Evolutionary conservation across 306 rosid species (phyloP), one percentile per base, ranked within the genome.

Genomic region (Lathyrus aphaca): DNA sequence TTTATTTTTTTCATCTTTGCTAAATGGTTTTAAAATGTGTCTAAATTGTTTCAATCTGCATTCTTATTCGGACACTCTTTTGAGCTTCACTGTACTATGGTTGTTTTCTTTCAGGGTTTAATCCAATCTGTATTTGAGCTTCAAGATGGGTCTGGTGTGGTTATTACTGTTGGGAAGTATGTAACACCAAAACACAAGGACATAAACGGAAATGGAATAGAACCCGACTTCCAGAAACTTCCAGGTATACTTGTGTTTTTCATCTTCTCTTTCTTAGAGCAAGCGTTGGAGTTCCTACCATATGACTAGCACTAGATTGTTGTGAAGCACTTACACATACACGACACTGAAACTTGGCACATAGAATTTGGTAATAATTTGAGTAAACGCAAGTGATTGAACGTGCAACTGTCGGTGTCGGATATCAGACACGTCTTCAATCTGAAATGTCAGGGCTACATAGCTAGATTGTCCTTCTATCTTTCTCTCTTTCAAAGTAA

Each of bases 121-220:
- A 90, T 94, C 76, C 97, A 94, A 79, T 94, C 99, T 71, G 97
- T 94, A 57, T 94, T 94, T 67, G 97, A 94, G 77, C 97, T 90
- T 78, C 82, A 79, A 21, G 96, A 94, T 69, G 96, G 97, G 68
- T 94, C 98, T 56, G 98, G 97, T 38, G 91, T 94, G 61, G 98
- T 89, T 64, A 88, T 94, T 66, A 90, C 98, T 62, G 92, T 94
- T 65, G 97, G 96, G 61, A 94, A 94, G 87, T 94, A 94, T 60
- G 97, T 91, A 67, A 94, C 97, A 21, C 97, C 98, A 59, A 81
- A 85, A 56, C 96, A 82, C 72, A 85, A 80, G 75, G 98, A 94
- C 79, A 90, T 94, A 78, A 94, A 90, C 17, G 98, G 97, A 57
- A 84, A 94, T 8, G 98, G 98, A 54, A 90, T 94, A 74, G 95